Evolutionary conservation across 208 protist species (phyloP), one percentile per base, ranked within the genome.

Genomic region (Leishmania amazonensis): DNA sequence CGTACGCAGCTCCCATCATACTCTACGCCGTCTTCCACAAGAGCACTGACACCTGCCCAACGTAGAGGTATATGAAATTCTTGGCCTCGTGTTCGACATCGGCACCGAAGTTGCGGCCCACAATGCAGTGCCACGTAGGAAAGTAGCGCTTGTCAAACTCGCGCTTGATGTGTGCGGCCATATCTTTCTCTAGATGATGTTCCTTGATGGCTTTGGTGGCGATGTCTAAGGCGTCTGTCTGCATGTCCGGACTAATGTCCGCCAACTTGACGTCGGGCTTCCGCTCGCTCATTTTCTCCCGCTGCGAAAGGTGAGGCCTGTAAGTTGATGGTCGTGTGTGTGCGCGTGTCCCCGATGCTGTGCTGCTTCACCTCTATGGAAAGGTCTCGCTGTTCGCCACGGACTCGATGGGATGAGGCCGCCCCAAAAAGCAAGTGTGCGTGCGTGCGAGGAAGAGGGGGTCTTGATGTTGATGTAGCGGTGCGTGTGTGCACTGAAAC

Each of bases 41-140:
- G 4, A 99, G 92, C 76, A 99, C 96, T 35, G 99, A 99, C 35
- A 99, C 91, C 87, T 99, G 99, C 15, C 99, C 99, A 58, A 99
- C 88, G 88, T 99, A 99, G 88, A 99, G 99, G 91, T 99, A 99
- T 85, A 99, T 99, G 89, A 99, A 99, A 77, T 97, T 87, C 77
- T 98, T 98, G 62, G 96, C 99, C 87, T 99, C 99, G 88, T 99
- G 99, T 17, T 99, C 99, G 67, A 99, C 99, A 90, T 99, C 99
- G 13, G 99, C 99, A 54, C 99, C 99, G 89, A 99, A 99, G 91
- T 96, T 99, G 70, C 99, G 94, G 57, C 99, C 99, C 38, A 99
- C 99, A 76, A 99, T 99, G 93, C 99, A 99, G 89, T 99, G 99
- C 99, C 99, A 99, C 19, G 99, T 99, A 3, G 99, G 99, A 84